Evolutionary conservation across 305 asterid genomes (phyloP).

Genomic region (Withania somnifera): DNA sequence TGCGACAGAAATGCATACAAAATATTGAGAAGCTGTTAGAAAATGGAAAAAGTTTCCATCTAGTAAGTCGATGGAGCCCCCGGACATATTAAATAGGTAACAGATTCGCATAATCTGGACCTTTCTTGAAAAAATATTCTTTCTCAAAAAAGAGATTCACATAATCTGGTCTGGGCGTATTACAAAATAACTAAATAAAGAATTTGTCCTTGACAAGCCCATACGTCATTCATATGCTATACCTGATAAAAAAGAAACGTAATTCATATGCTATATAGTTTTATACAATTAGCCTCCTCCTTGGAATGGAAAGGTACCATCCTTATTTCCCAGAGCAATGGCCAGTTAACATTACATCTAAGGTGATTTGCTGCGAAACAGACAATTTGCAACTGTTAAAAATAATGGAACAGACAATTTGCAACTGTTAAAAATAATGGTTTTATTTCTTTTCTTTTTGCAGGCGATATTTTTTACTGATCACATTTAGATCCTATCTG

Average conservation of each 20-base stretch:
- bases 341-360: neutral
- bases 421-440: neutral
- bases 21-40: neutral
- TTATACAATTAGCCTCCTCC: neutral
- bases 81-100: neutral
- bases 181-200: neutral
- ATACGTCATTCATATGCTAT: neutral
- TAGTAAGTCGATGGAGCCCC: neutral
- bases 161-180: neutral
- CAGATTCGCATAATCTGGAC: neutral
- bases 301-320: neutral
- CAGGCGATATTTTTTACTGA: slow-evolving; percentile 95
- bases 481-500: slow-evolving; percentile 85
- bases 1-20: neutral
- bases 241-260: too few relatives aligned
- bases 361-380: neutral
- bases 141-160: too few relatives aligned
- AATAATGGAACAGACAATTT: neutral
- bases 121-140: too few relatives aligned
- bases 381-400: neutral
- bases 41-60: neutral
- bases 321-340: neutral
- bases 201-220: neutral
- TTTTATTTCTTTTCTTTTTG: slow-evolving; percentile 11
- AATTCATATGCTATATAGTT: neutral